Conservation (phyloP, 495 filamentous ascomycete species). For the Clohesyomyces aquaticus region DNA sequence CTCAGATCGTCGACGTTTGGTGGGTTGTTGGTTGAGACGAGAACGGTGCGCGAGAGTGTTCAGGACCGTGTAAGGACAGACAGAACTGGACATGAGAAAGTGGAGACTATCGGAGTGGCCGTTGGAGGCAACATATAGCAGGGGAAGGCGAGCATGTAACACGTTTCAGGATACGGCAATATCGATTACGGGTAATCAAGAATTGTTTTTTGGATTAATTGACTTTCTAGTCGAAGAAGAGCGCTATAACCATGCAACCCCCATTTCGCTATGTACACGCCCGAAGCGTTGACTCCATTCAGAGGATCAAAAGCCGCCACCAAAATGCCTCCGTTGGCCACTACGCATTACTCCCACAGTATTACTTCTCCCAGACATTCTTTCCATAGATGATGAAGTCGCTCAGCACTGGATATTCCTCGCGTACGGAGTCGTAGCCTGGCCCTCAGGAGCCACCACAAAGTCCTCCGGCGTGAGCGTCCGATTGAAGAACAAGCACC, state of each 20-base stretch:
- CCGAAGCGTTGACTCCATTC: neutral
- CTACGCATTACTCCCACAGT: neutral
- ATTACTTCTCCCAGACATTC: neutral
- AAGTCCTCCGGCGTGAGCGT: slow-evolving; percentile 32
- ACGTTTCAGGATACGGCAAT: too few species aligned
- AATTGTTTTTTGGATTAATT: neutral
- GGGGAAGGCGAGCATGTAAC: too few species aligned
- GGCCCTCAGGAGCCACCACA: slow-evolving; percentile 28
- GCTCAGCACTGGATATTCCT: slow-evolving; percentile 38
- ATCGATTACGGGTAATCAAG: too few species aligned
- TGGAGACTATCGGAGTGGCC: too few species aligned
- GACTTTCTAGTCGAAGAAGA: neutral
- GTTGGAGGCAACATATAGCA: too few species aligned
- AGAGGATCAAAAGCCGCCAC: neutral
- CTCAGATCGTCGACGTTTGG: too few species aligned
- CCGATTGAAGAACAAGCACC: slow-evolving; percentile 40
- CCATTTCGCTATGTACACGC: neutral
- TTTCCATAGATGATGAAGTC: neutral
- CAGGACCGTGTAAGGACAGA: too few species aligned
- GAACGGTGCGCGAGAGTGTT: too few species aligned
- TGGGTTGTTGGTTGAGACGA: too few species aligned
- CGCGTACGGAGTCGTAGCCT: slow-evolving; percentile 29
- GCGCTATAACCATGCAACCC: neutral
- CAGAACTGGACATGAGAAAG: too few species aligned
- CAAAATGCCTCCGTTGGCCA: neutral